These are phyloP conservation scores for Crithidia brevicula DNA, from an alignment of 208 protist species.

Conservation along the genomic window DNA sequence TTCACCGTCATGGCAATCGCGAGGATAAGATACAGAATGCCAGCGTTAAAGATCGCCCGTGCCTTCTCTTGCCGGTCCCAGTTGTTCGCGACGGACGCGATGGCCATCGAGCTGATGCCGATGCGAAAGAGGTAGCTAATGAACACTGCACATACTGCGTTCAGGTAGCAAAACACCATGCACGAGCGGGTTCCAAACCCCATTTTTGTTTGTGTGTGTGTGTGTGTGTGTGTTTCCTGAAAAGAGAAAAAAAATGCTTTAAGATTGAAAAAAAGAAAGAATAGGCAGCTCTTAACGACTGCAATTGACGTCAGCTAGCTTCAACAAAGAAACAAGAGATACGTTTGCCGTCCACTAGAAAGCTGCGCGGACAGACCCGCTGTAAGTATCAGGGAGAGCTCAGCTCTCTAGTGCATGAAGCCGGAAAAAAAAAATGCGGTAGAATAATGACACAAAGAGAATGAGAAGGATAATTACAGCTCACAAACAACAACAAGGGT, in stretches of 20 bases:
- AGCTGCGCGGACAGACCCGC: too few species aligned
- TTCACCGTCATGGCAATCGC: conserved; percentile 47
- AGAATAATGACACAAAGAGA: too few species aligned
- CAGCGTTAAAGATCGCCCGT: conserved; percentile 60
- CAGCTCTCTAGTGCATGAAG: too few species aligned
- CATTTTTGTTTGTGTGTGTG: too few species aligned
- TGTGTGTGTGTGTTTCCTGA: not conserved
- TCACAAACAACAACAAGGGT: too few species aligned
- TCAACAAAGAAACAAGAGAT: not conserved
- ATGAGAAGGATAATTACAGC: too few species aligned
- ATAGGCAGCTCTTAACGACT: too few species aligned
- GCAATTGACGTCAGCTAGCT: too few species aligned
- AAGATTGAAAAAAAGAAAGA: too few species aligned
- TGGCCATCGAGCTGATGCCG: conserved; percentile 68
- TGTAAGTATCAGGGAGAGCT: too few species aligned
- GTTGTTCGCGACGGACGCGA: conserved; percentile 46
- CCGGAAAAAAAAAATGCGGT: too few species aligned
- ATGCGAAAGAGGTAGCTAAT: conserved; percentile 78
- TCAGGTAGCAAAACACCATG: conserved; percentile 82
- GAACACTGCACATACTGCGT: conserved; percentile 68
- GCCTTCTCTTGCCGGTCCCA: conserved; percentile 76
- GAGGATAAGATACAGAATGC: conserved; percentile 69
- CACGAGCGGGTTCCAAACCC: conserved; percentile 56
- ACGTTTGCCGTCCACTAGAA: too few species aligned
- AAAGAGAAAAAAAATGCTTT: not conserved